These are phyloP conservation scores for Tubosaeta sp. DNA, from an alignment of 768 basidiomycete genomes.

Conservation along the genomic window DNA sequence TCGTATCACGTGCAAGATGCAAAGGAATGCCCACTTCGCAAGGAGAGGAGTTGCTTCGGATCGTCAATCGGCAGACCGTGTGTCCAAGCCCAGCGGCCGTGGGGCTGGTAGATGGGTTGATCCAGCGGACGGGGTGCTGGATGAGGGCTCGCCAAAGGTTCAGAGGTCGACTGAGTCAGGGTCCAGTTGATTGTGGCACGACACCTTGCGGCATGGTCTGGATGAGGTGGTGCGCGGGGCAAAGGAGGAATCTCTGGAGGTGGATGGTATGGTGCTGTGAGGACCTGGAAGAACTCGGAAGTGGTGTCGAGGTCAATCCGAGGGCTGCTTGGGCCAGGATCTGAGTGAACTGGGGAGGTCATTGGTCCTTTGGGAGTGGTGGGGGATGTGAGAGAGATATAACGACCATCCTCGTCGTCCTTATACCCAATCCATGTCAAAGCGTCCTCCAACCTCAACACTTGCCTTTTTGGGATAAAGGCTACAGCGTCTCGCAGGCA, in stretches of 20 bases:
- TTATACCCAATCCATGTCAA: constrained; percentile 28
- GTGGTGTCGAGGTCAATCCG: constrained; percentile 14
- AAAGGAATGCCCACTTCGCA: constrained; percentile 19
- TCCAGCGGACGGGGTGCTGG: constrained; percentile 7
- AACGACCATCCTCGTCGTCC: constrained; percentile 16
- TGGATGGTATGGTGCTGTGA: constrained; percentile 24
- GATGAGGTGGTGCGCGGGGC: constrained; percentile 13
- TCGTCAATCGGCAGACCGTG: constrained; percentile 24
- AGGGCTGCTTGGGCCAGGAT: constrained; percentile 20
- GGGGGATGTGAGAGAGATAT: constrained; percentile 1
- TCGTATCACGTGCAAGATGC: background rate
- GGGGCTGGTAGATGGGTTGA: constrained; percentile 27
- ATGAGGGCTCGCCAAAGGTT: background rate
- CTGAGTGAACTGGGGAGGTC: constrained; percentile 7
- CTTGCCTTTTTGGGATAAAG: constrained; percentile 34
- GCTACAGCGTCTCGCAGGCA: constrained; percentile 8
- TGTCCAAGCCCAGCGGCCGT: constrained; percentile 32
- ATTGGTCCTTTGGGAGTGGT: constrained; percentile 6
- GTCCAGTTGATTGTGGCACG: constrained; percentile 29
- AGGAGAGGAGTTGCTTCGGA: constrained; percentile 23
- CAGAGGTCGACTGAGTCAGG: background rate
- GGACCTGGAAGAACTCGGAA: constrained; percentile 29
- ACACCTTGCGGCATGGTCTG: constrained; percentile 22
- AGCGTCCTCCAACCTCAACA: constrained; percentile 29
- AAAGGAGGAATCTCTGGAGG: background rate